A percentile compares a stretch with the other conserved stretches of the same genome.
These are phyloP conservation scores for Tillandsia fasciculata DNA, from an alignment of 176 grass and related monocot species.

Conservation along the genomic window DNA sequence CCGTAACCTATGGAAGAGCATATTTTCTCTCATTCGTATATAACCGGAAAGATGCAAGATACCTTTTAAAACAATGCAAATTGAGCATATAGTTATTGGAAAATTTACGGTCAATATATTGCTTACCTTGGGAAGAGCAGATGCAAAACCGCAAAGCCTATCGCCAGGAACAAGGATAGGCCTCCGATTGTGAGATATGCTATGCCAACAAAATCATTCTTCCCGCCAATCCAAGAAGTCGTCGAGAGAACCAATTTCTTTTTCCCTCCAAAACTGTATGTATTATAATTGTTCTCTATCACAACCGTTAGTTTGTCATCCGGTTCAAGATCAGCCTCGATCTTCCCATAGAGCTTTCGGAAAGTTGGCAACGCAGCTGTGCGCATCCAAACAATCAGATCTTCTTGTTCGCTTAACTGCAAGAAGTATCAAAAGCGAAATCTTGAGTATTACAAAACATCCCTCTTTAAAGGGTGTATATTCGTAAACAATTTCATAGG, in stretches of 20 bases:
- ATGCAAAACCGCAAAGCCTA: slow-evolving; percentile 55
- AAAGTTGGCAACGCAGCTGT: slow-evolving; percentile 76
- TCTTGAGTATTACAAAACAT: not conserved
- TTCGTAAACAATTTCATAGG: not conserved
- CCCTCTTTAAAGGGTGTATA: not conserved
- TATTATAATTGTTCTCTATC: slow-evolving; percentile 95
- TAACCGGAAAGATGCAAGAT: too few species aligned
- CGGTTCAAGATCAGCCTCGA: slow-evolving; percentile 59
- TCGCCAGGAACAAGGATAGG: slow-evolving; percentile 56
- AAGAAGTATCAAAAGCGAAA: slow-evolving; percentile 7
- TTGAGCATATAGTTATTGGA: too few species aligned
- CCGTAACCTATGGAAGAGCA: too few species aligned
- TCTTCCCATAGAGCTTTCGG: slow-evolving; percentile 90
- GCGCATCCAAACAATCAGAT: slow-evolving; percentile 98
- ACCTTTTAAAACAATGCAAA: too few species aligned
- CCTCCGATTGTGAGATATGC: slow-evolving; percentile 65
- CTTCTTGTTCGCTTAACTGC: slow-evolving; percentile 90
- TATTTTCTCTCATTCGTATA: too few species aligned
- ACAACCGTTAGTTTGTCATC: slow-evolving; percentile 58
- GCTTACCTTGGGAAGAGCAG: slow-evolving; percentile 74
- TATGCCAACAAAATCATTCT: slow-evolving; percentile 74
- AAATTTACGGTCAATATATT: slow-evolving; percentile 3
- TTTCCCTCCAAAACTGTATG: slow-evolving; percentile 77
- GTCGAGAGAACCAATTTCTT: slow-evolving; percentile 86
- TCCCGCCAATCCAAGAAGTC: slow-evolving; percentile 80